phyloP scores from a whole-genome alignment of 208 protist genomes.

The Herpetomonas samuelpessoai region DNA sequence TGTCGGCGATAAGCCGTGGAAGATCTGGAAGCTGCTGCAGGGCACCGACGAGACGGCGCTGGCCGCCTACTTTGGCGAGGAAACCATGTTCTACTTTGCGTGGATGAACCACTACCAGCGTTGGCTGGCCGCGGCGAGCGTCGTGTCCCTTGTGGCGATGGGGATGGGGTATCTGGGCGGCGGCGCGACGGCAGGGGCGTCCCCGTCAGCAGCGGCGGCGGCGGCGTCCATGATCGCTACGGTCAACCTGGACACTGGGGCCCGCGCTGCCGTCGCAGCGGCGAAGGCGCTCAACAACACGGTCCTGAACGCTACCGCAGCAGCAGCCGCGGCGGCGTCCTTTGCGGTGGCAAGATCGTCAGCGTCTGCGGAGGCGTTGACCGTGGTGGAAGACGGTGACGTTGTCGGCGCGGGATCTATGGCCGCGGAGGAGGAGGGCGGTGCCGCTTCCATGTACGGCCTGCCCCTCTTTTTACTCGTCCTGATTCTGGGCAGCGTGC shows the following conservation, averaged over 20 bases:
- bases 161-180: constrained; percentile 21
- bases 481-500: constrained; percentile 50
- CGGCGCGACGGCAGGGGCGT: background rate
- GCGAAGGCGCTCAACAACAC: background rate
- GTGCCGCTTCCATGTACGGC: constrained; percentile 9
- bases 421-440: too few species aligned
- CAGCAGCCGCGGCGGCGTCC: too few species aligned
- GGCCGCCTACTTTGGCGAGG: constrained; percentile 50
- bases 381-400: background rate
- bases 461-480: constrained; percentile 29
- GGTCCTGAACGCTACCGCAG: background rate
- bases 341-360: too few species aligned
- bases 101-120: constrained; percentile 76
- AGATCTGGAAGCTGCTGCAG: constrained; percentile 2
- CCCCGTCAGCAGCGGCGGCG: constrained; percentile 5
- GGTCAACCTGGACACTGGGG: background rate
- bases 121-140: constrained; percentile 43
- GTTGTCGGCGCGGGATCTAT: background rate
- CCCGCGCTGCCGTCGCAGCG: background rate
- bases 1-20: constrained; percentile 6
- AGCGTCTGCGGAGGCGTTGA: too few species aligned
- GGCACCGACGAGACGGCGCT: constrained; percentile 20
- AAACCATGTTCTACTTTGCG: constrained; percentile 73
- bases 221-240: constrained; percentile 7
- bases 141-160: constrained; percentile 21